phyloP scores from a whole-genome alignment of 768 basidiomycete genomes.

The Nevesoporus exiguus region DNA sequence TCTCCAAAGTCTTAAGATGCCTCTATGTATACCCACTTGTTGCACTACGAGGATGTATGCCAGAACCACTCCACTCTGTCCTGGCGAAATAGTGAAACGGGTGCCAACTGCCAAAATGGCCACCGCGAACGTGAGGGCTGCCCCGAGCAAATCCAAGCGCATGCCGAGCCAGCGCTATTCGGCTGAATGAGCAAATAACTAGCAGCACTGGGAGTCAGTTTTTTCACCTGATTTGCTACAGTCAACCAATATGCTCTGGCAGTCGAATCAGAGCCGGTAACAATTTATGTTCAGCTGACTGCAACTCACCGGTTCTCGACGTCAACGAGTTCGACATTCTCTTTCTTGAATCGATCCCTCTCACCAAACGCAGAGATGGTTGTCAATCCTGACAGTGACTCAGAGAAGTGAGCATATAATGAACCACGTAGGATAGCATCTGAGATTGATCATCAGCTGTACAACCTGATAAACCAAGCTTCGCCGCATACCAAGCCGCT shows the following conservation, averaged over 20 bases:
- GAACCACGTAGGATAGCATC: conserved; percentile 85
- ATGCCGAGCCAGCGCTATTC: conserved; percentile 79
- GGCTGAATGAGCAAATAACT: conserved; percentile 28
- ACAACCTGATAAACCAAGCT: neutral
- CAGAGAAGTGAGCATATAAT: conserved; percentile 90
- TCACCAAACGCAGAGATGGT: conserved; percentile 90
- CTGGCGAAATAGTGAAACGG: conserved; percentile 70
- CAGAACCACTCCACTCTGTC: conserved; percentile 72
- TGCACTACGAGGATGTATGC: conserved; percentile 80
- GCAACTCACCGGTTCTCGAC: conserved; percentile 70
- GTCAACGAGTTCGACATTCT: conserved; percentile 75
- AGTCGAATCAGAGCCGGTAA: neutral
- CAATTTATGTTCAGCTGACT: conserved; percentile 7
- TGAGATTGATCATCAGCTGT: conserved; percentile 17
- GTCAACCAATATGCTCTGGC: conserved; percentile 80
- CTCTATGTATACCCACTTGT: conserved; percentile 44
- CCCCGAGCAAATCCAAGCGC: conserved; percentile 83
- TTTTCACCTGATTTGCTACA: conserved; percentile 67
- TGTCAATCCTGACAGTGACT: conserved; percentile 80
- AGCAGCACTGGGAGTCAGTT: neutral
- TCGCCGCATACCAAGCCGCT: conserved; percentile 52
- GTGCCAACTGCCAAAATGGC: conserved; percentile 75
- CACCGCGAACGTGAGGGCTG: conserved; percentile 68
- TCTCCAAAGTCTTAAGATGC: neutral
- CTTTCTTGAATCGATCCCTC: conserved; percentile 63